Percentiles rank a stretch among this genome's conserved stretches.
Evolutionary conservation across 2,329 filamentous ascomycete genomes (phyloP).

Genomic region (Cercospora citrullina): DNA sequence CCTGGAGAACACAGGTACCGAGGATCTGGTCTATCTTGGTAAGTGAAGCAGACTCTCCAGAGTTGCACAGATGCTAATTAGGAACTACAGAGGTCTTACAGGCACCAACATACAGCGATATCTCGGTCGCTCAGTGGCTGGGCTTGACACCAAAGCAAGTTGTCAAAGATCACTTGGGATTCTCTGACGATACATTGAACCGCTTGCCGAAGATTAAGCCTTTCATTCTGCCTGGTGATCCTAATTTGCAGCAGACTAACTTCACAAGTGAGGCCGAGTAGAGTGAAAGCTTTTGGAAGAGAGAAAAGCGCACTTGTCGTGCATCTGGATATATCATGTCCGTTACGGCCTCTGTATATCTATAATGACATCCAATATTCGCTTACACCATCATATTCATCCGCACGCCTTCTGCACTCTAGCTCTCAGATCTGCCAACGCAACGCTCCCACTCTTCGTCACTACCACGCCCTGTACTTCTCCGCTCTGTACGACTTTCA

Average conservation of each 20-base stretch:
- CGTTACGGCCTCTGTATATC: background rate
- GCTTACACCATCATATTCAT: background rate
- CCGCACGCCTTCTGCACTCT: slow-evolving; percentile 30
- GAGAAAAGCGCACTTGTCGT: background rate
- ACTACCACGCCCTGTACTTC: slow-evolving; percentile 48
- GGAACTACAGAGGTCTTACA: slow-evolving; percentile 53
- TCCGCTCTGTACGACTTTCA: slow-evolving; percentile 43
- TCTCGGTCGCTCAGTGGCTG: slow-evolving; percentile 60
- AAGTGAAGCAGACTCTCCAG: background rate
- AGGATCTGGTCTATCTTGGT: slow-evolving; percentile 57
- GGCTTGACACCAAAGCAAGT: slow-evolving; percentile 50
- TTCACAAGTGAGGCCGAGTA: slow-evolving; percentile 37
- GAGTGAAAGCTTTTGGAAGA: background rate
- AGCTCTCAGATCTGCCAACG: slow-evolving; percentile 31
- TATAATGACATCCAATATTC: background rate
- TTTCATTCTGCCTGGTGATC: slow-evolving; percentile 43
- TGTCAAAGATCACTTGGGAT: slow-evolving; percentile 39
- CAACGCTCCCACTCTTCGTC: slow-evolving; percentile 34
- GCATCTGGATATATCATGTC: background rate
- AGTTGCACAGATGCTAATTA: background rate
- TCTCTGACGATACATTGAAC: slow-evolving; percentile 36
- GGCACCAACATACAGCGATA: slow-evolving; percentile 54
- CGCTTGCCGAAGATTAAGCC: slow-evolving; percentile 43
- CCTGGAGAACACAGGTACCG: slow-evolving; percentile 61
- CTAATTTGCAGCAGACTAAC: slow-evolving; percentile 41